Conservation (phyloP, 1,284 basidiomycete species). For the Gomphus sp. region DNA sequence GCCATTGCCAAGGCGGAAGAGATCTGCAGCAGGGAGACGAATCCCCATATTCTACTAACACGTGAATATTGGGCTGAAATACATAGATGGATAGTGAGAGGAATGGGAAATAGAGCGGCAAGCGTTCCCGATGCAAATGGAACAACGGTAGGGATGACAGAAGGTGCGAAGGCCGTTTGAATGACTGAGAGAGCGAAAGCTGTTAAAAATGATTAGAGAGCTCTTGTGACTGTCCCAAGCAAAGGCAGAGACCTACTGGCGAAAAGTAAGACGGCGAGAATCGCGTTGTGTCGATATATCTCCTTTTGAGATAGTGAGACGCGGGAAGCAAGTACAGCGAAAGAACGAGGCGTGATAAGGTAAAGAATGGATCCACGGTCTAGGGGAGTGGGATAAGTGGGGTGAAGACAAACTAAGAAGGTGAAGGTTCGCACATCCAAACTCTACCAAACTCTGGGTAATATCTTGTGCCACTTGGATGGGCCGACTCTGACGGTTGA, state of each 20-base stretch:
- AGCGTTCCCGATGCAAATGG: background rate
- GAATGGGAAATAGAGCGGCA: constrained; percentile 5
- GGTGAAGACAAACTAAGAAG: background rate
- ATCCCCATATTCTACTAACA: constrained; percentile 4
- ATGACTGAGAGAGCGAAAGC: constrained; percentile 7
- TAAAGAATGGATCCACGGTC: constrained; percentile 2
- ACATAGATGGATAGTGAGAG: background rate
- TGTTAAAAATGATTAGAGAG: background rate
- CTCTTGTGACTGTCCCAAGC: background rate
- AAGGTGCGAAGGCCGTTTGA: background rate
- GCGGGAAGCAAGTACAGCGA: background rate
- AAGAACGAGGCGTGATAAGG: background rate
- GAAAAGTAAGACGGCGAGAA: background rate
- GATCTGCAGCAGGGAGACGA: constrained; percentile 3
- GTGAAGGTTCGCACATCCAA: background rate
- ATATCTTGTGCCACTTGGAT: background rate
- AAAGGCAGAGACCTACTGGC: background rate
- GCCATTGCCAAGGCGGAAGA: background rate
- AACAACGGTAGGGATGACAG: background rate
- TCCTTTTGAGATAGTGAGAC: background rate
- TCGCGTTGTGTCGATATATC: background rate
- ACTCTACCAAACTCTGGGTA: constrained; percentile 4
- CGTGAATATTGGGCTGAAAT: background rate
- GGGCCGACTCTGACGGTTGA: background rate
- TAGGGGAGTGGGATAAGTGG: too few species aligned